phyloP scores from a whole-genome alignment of 352 stramenopile species.

The Lagenidium sp. region DNA sequence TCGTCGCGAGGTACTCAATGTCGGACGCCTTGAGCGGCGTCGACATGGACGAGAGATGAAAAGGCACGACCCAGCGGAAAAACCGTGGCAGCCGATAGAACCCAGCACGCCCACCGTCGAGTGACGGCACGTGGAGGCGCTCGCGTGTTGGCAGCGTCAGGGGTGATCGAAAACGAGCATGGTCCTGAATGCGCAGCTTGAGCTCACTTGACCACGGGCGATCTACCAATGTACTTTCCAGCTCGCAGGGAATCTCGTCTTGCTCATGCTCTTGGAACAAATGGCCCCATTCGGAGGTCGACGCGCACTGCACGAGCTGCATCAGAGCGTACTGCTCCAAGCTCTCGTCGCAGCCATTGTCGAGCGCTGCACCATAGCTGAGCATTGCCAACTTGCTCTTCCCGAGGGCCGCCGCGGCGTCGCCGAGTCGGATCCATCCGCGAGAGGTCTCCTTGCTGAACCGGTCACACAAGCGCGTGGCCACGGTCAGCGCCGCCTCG shows the following conservation, averaged over 20 bases:
- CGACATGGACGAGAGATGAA: constrained; percentile 18
- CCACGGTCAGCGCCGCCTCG: constrained; percentile 6
- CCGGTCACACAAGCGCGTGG: constrained; percentile 6
- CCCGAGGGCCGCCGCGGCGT: constrained; percentile 6
- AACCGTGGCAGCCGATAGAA: constrained; percentile 16
- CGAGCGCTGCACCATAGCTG: constrained; percentile 6
- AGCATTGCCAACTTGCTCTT: constrained; percentile 19
- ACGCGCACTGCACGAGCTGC: constrained; percentile 9
- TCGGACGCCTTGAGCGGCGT: constrained; percentile 13
- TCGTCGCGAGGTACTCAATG: constrained; percentile 9
- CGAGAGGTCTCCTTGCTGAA: constrained; percentile 9
- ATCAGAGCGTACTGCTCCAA: constrained; percentile 6
- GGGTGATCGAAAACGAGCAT: neutral
- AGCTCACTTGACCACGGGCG: constrained; percentile 5
- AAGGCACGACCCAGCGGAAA: constrained; percentile 20
- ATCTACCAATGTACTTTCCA: constrained; percentile 5
- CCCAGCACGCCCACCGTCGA: too few species aligned
- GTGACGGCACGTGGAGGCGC: constrained; percentile 3
- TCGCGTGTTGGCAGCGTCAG: constrained; percentile 8
- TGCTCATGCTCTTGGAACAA: constrained; percentile 12
- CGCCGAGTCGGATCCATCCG: constrained; percentile 15
- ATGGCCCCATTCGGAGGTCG: constrained; percentile 14
- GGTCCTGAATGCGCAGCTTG: neutral
- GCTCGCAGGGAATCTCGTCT: constrained; percentile 3
- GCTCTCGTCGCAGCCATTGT: neutral